A percentile compares a stretch with the other conserved stretches of the same genome.
These are phyloP conservation scores for Dactylellina haptotyla DNA, from an alignment of 2,329 filamentous ascomycete genomes.

Conservation along the genomic window DNA sequence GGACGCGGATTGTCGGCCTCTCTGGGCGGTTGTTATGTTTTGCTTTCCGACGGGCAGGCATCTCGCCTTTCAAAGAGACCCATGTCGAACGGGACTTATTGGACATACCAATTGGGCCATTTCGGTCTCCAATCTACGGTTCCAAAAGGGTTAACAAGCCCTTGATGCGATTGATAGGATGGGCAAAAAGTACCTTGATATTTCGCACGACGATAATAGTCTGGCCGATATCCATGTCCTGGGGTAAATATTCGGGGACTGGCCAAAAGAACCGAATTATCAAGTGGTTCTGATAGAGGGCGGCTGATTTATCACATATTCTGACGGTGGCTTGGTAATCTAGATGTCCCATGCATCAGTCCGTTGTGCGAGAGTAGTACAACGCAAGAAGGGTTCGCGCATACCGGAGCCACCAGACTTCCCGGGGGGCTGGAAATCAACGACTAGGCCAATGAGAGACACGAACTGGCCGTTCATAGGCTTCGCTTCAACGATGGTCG, in stretches of 20 bases:
- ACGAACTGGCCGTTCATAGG: neutral
- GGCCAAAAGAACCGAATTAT: conserved; percentile 29
- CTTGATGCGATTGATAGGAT: neutral
- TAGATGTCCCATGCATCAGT: neutral
- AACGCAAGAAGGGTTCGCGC: neutral
- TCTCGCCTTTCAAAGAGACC: conserved; percentile 36
- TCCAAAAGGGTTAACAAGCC: neutral
- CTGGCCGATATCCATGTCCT: conserved; percentile 18
- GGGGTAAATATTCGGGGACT: conserved; percentile 15
- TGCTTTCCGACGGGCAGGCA: conserved; percentile 9
- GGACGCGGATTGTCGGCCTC: conserved; percentile 18
- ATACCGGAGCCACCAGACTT: conserved; percentile 31
- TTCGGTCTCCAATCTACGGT: conserved; percentile 4
- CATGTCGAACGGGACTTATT: conserved; percentile 18
- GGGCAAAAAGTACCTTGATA: conserved; percentile 22
- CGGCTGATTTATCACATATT: conserved; percentile 41
- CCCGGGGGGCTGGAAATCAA: conserved; percentile 26
- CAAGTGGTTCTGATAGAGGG: conserved; percentile 12
- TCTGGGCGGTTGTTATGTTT: neutral
- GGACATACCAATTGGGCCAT: conserved; percentile 27
- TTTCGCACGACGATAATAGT: conserved; percentile 24
- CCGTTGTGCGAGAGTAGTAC: no score
- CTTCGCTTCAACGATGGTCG: conserved; percentile 25
- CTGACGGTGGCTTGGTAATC: conserved; percentile 29
- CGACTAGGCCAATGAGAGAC: conserved; percentile 22